These are phyloP conservation scores for Erysiphe pulchra DNA, from an alignment of 2,329 filamentous ascomycete species.

Conservation along the genomic window DNA sequence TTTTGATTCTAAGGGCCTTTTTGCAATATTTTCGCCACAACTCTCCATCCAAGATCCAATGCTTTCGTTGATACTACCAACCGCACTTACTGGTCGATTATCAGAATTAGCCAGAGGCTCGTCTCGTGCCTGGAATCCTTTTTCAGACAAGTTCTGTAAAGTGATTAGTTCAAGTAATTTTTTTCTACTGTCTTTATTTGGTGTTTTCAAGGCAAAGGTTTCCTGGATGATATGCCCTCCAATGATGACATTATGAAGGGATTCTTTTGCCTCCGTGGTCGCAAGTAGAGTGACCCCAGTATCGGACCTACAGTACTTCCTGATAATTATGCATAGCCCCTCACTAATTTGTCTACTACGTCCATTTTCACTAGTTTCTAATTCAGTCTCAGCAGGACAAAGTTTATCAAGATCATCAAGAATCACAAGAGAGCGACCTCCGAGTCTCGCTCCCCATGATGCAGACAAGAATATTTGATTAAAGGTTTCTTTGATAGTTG, in stretches of 20 bases:
- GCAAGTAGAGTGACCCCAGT: slow-evolving; percentile 68
- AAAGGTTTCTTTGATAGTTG: slow-evolving; percentile 74
- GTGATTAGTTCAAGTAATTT: slow-evolving; percentile 59
- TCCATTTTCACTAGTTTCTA: slow-evolving; percentile 84
- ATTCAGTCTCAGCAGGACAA: slow-evolving; percentile 78
- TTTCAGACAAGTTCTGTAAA: slow-evolving; percentile 19
- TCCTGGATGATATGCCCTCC: slow-evolving; percentile 83
- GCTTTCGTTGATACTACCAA: slow-evolving; percentile 25
- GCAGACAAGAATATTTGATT: slow-evolving; percentile 67
- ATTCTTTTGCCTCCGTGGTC: slow-evolving; percentile 81
- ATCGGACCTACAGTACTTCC: slow-evolving; percentile 57
- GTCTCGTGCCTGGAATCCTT: slow-evolving; percentile 5
- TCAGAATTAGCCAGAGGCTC: slow-evolving; percentile 10
- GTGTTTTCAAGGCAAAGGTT: slow-evolving; percentile 70
- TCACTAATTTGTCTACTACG: slow-evolving; percentile 84
- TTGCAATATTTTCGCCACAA: too few relatives aligned
- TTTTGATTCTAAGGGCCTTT: slow-evolving; percentile 27
- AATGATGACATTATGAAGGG: slow-evolving; percentile 69
- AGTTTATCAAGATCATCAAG: slow-evolving; percentile 84
- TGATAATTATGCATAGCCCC: slow-evolving; percentile 55
- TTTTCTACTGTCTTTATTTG: slow-evolving; percentile 71
- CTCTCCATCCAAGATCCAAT: slow-evolving; percentile 45
- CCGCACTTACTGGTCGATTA: slow-evolving; percentile 22
- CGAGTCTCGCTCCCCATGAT: slow-evolving; percentile 71
- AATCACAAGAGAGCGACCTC: slow-evolving; percentile 61